Conservation (phyloP, 768 basidiomycete genomes). For the Glaciozyma martinii region DNA sequence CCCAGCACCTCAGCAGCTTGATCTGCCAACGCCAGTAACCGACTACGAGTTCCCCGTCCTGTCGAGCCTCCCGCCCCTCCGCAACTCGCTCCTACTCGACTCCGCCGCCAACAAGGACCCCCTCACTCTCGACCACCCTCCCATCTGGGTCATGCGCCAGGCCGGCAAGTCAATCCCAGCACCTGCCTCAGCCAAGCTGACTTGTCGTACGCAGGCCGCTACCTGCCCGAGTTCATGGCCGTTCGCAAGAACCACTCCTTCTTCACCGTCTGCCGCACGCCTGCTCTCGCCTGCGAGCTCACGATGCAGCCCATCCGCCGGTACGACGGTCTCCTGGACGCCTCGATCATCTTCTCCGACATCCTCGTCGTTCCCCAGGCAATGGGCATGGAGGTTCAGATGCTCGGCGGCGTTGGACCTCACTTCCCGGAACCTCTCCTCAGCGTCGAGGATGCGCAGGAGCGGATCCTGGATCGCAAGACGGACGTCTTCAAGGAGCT, state of each 20-base stretch:
- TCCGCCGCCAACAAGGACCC: conserved; percentile 1
- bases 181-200: neutral
- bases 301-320: conserved; percentile 90
- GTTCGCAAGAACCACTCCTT: conserved; percentile 80
- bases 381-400: conserved; percentile 81
- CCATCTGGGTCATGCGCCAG: conserved; percentile 37
- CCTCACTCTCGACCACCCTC: conserved; percentile 12
- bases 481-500: conserved; percentile 64
- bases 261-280: conserved; percentile 89
- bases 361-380: conserved; percentile 97
- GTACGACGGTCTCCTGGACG: conserved; percentile 78
- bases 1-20: conserved; percentile 13
- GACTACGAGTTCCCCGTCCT: conserved; percentile 21
- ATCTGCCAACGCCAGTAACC: conserved; percentile 21
- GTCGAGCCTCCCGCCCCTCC: conserved; percentile 42
- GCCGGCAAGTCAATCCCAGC: neutral
- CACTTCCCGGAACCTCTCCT: conserved; percentile 76
- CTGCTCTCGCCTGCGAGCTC: conserved; percentile 75
- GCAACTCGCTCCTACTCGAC: conserved; percentile 29
- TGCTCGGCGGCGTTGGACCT: conserved; percentile 75
- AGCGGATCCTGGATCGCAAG: conserved; percentile 66
- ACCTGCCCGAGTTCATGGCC: conserved; percentile 64
- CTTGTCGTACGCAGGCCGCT: conserved; percentile 5
- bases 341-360: conserved; percentile 95
- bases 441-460: conserved; percentile 62